Percentiles rank a stretch among this genome's conserved stretches.
phyloP scores from a whole-genome alignment of 2,329 filamentous ascomycete species.

The Mycocentrospora acerina region DNA sequence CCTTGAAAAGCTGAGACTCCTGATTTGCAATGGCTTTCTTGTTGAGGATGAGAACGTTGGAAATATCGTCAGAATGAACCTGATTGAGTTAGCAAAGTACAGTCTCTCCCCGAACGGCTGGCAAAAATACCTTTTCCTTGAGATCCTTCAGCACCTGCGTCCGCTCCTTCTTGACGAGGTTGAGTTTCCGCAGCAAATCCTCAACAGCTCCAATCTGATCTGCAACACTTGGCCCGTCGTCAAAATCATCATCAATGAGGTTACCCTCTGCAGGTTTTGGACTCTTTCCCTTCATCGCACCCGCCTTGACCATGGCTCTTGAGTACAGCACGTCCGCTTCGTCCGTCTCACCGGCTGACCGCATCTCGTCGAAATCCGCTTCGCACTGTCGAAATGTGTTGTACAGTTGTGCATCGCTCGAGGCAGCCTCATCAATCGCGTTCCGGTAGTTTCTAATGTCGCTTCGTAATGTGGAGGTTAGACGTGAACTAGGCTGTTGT shows the following conservation, averaged over 20 bases:
- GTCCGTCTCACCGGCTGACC: conserved; percentile 79
- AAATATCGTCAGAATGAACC: conserved; percentile 96
- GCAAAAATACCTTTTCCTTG: conserved; percentile 80
- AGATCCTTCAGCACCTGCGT: conserved; percentile 92
- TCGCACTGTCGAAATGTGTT: conserved; percentile 84
- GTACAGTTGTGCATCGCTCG: conserved; percentile 82
- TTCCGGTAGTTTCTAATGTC: conserved; percentile 88
- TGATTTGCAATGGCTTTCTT: conserved; percentile 95
- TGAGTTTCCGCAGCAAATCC: conserved; percentile 85
- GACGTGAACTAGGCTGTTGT: conserved; percentile 87
- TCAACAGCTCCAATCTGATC: conserved; percentile 90
- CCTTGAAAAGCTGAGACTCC: conserved; percentile 88
- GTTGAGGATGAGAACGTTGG: conserved; percentile 94
- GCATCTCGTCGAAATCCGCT: conserved; percentile 91
- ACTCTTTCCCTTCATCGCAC: conserved; percentile 62
- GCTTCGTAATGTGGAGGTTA: conserved; percentile 82
- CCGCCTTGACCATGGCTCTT: conserved; percentile 77
- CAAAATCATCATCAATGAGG: conserved; percentile 89
- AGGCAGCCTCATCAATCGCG: conserved; percentile 83
- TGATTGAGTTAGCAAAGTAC: conserved; percentile 41
- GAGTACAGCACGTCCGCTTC: conserved; percentile 90
- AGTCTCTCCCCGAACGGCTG: not conserved
- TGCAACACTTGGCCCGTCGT: conserved; percentile 74
- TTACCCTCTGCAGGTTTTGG: conserved; percentile 69
- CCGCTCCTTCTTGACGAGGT: conserved; percentile 87